Evolutionary conservation across 495 filamentous ascomycete species (phyloP), one percentile per base, ranked within the genome.

Genomic region (Pseudevernia furfuracea): DNA sequence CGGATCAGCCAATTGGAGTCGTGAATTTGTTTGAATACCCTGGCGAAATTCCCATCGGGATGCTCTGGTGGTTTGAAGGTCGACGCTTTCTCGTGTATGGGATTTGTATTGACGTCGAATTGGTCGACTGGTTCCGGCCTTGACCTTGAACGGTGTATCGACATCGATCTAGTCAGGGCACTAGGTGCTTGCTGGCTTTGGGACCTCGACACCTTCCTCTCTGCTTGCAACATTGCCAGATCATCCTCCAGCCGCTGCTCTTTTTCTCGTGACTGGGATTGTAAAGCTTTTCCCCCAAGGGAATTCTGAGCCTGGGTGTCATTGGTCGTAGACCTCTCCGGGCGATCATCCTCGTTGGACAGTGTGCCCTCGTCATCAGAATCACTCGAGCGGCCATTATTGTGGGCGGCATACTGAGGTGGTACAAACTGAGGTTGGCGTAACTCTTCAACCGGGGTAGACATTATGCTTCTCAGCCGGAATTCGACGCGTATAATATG

Each of bases 161-260:
- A 82, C 37, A 68, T 71, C 9, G 73, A 72, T 30, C 71, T 76
- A 57, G 67, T 68, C 67, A 71, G 67, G 63, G 25, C 66, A 10
- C 66, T 75, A 36, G 70, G 79, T 65, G 64, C 74, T 46, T 74
- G 73, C 63, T 62, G 71, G 25, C 79, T 74, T 21, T 84, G 75
- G 23, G 73, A 83, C 71, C 71, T 77, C 3, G 83, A 85, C 1
- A 87, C 88, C 43, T 89, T 80, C 6, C 87, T 85, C 77, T 97
- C 93, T 10, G 89, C 89, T 59, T 91, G 86, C 38, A 96, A 79
- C 60, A 97, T 78, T 46, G 90, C 85, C 37, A 97, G 74, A 71
- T 97, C 91, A 77, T 97, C 93, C 49, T 89, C 87, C 28, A 96
- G 74, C 38, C 89, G 82, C 66, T 83, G 81, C 10, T 85, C 85